phyloP scores from a whole-genome alignment of 352 stramenopile genomes.

The Phytophthora boehmeriae region DNA sequence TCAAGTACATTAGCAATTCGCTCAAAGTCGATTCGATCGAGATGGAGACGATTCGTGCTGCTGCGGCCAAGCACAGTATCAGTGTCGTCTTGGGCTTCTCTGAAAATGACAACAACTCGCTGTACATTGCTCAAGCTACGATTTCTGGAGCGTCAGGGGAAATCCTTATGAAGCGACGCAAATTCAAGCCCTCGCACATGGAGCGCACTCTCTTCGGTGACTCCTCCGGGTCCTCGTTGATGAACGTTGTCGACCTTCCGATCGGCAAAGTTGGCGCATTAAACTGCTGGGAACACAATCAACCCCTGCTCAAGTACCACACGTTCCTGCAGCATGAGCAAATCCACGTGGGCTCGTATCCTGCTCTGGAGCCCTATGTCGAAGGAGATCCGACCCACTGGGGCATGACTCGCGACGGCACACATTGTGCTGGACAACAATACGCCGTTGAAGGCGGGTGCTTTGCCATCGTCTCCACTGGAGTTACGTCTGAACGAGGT shows the following conservation, averaged over 20 bases:
- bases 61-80: constrained; percentile 26
- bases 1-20: constrained; percentile 28
- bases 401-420: constrained; percentile 26
- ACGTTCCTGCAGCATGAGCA: constrained; percentile 26
- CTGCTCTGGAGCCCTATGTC: constrained; percentile 25
- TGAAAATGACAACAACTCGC: constrained; percentile 37
- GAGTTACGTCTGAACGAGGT: constrained; percentile 14
- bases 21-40: constrained; percentile 24
- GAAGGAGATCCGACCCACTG: constrained; percentile 23
- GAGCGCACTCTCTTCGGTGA: constrained; percentile 29
- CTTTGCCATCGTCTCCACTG: constrained; percentile 24
- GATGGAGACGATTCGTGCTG: constrained; percentile 30
- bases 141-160: constrained; percentile 22
- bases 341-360: constrained; percentile 29
- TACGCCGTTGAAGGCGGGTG: constrained; percentile 28
- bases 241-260: constrained; percentile 30
- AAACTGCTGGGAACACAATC: constrained; percentile 29
- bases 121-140: constrained; percentile 30
- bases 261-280: constrained; percentile 27
- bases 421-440: constrained; percentile 8
- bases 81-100: constrained; percentile 34
- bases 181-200: constrained; percentile 33
- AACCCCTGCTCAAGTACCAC: constrained; percentile 34
- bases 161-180: constrained; percentile 32
- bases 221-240: constrained; percentile 22